Base-by-base conservation (phyloP, 2,329 filamentous ascomycete species). In the Hirsutella thompsonii region DNA sequence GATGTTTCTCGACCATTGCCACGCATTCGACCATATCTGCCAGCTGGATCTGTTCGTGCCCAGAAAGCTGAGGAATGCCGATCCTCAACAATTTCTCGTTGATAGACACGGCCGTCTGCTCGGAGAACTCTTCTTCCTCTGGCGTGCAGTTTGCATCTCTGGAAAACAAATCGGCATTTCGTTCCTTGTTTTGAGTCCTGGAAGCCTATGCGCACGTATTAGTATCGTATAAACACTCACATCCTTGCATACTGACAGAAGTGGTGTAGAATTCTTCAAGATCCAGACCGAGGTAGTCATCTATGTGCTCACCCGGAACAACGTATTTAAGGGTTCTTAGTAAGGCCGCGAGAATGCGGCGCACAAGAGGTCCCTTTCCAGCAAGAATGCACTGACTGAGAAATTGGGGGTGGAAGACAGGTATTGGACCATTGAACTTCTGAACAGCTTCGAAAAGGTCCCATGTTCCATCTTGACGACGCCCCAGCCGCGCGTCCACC, bases 341-440 rank as follows among this genome's bases (percentile, higher is more conserved):
- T 19, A 98, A 65, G 5, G 75, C 75, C 39, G 83, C 66, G 21
- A 96, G 60, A 9, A 94, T 78, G 9, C 69, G 70, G 49, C 87
- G 81, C 2, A 92, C 86, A 5, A 87, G 59, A 3, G 62, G 57
- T 28, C 73, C 72, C 55, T 94, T 94, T 1, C 89, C 90, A 18
- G 80, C 74, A 20, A 94, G 67, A 30, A 94, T 86, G 51, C 84
- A 90, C 57, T 95, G 85, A 40, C 84, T 83, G 20, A 96, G 63
- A 44, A 94, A 85, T 53, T 94, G 87, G 0, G 92, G 92, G 52
- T 98, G 90, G 52, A 94, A 98, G 2, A 93, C 72, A 0, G 92
- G 87, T 6, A 96, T 66, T 2, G 89, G 83, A 0, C 87, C 85
- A 53, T 95, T 96, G 38, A 96, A 69, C 45, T 84, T 72, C 49